phyloP scores from a whole-genome alignment of 169 alveolate genomes.

The Plasmodium malariae region DNA sequence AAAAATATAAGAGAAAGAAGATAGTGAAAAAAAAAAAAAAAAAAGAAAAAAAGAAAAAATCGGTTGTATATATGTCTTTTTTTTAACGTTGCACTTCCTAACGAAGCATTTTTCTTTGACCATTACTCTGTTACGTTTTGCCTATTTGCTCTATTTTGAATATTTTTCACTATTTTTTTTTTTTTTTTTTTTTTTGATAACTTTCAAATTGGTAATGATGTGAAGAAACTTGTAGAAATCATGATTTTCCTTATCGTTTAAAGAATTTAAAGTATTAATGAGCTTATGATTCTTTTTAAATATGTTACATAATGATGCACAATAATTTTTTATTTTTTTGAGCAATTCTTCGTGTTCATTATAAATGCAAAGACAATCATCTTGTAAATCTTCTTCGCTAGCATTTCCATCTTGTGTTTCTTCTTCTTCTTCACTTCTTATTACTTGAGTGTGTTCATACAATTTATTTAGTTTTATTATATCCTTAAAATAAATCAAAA shows the following conservation, averaged over 20 bases:
- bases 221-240: slow-evolving; percentile 48
- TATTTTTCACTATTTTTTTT: background rate
- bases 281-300: slow-evolving; percentile 35
- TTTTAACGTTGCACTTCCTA: no score
- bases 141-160: background rate
- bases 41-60: no score
- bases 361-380: background rate
- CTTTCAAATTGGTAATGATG: slow-evolving; percentile 52
- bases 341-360: slow-evolving; percentile 45
- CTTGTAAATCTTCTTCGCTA: background rate
- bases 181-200: background rate
- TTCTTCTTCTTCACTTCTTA: background rate
- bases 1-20: no score
- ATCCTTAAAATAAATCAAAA: slow-evolving; percentile 41
- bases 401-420: background rate
- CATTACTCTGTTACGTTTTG: background rate
- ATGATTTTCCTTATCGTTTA: slow-evolving; percentile 48
- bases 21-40: no score
- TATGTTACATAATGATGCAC: slow-evolving; percentile 21
- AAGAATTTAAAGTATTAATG: background rate
- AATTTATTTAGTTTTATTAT: slow-evolving; percentile 62
- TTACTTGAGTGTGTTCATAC: slow-evolving; percentile 48
- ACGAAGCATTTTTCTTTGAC: no score
- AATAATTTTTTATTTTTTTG: slow-evolving; percentile 63
- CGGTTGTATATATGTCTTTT: no score